Conservation (phyloP, 805 yeast genomes). For the Cyberlindnera japonica region DNA sequence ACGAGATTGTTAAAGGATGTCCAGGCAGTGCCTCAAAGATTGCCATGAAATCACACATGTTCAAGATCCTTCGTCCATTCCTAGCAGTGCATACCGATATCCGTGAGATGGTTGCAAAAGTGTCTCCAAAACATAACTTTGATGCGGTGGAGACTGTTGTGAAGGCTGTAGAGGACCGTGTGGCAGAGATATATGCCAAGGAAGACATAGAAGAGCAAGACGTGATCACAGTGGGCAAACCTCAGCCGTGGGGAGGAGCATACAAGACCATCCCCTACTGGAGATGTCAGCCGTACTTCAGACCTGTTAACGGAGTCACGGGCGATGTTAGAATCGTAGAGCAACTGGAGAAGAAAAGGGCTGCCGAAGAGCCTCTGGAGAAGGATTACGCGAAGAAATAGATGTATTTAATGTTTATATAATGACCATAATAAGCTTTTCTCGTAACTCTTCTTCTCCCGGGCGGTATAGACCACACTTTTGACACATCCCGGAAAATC, state of each 20-base stretch:
- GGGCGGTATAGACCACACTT: too few relatives aligned
- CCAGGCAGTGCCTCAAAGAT: conserved; percentile 61
- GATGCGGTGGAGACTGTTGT: conserved; percentile 57
- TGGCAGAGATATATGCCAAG: conserved; percentile 49
- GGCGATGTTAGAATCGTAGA: conserved; percentile 40
- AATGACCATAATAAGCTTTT: too few relatives aligned
- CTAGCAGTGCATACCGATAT: conserved; percentile 73
- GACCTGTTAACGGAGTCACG: conserved; percentile 78
- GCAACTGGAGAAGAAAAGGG: conserved; percentile 25
- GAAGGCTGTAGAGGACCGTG: conserved; percentile 60
- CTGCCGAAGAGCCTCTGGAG: conserved; percentile 23
- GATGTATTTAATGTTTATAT: too few relatives aligned
- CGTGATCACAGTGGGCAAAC: conserved; percentile 48
- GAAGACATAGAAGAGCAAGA: conserved; percentile 56
- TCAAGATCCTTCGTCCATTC: conserved; percentile 81
- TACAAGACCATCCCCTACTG: conserved; percentile 86
- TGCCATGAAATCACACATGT: conserved; percentile 90
- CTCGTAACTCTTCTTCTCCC: too few relatives aligned
- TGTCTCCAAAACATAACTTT: conserved; percentile 39
- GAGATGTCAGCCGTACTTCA: conserved; percentile 94
- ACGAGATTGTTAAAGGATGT: conserved; percentile 59
- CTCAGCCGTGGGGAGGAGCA: conserved; percentile 71
- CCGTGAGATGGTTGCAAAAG: conserved; percentile 63
- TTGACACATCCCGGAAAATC: too few relatives aligned
- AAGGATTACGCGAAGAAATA: conserved; percentile 18